Evolutionary conservation across 2,329 filamentous ascomycete genomes (phyloP), one percentile per base, ranked within the genome.

Genomic region (Diaporthe amygdali): DNA sequence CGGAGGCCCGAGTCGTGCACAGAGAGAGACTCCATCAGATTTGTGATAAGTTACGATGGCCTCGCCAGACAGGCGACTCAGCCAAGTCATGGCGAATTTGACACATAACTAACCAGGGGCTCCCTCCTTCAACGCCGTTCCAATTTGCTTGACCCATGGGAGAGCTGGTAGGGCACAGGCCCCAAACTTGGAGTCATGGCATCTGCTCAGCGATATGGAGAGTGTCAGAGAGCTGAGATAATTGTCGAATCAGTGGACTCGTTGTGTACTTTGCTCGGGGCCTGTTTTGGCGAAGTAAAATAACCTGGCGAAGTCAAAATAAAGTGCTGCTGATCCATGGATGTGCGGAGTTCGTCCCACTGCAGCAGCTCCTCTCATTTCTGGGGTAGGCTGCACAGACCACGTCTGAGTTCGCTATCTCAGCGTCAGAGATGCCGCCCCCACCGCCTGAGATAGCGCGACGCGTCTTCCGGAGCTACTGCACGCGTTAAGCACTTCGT

Each of bases 301-400:
- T 20, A 61, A 61, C 15, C 37, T 20, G 39, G 59, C 59, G 59
- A 64, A 37, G 59, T 64, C 59, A 64, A 64, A 64, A 64, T 49
- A 64, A 64, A 64, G 59, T 64, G 44, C 37, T 37, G 59, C 59
- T n/a, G 59, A 64, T 64, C 59, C 59, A 64, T 44, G 44, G 37
- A 37, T 25, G 27, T 22, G 59, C 59, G 59, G 59, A 34, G 59
- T 47, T 63, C 41, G 41, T 47, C 59, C 59, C 59, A 47, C 56
- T 9, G 56, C 56, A 63, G 56, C 56, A 63, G 56, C 56, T 8
- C 56, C 9, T 32, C 56, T 32, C 22, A 12, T 46, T 63, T 20
- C 17, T 47, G 59, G 56, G 56, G 39, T 12, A 46, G 34, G 6
- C 6, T 27, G 59, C 59, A 64, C 59, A 30, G 59, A 37, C 30